Conservation (phyloP, 257 asterid species). For the Ajuga chamaepitys region DNA sequence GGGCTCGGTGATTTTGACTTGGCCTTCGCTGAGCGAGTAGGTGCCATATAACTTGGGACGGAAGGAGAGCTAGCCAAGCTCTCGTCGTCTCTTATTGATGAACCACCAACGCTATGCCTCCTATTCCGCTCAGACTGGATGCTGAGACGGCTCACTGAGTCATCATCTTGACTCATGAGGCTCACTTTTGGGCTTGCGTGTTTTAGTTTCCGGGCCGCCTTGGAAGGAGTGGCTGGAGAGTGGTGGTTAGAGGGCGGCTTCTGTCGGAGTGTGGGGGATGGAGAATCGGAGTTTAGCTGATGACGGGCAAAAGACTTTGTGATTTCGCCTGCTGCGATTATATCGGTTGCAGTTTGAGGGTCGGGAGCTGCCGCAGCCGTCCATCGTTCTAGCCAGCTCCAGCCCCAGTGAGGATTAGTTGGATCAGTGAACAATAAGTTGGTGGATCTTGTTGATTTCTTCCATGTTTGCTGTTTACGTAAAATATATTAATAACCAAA, state of each 20-base stretch:
- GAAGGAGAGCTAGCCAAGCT: slow-evolving; percentile 75
- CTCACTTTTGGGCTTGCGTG: slow-evolving; percentile 52
- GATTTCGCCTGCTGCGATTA: slow-evolving; percentile 52
- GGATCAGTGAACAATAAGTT: slow-evolving; percentile 80
- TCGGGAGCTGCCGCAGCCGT: slow-evolving; percentile 60
- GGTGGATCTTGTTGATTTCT: slow-evolving; percentile 52
- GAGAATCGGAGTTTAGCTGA: slow-evolving; percentile 58
- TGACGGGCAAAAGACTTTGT: slow-evolving; percentile 64
- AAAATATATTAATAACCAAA: background rate
- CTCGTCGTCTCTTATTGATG: slow-evolving; percentile 69
- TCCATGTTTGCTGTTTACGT: slow-evolving; percentile 71
- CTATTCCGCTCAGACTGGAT: slow-evolving; percentile 55
- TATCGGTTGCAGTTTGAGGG: slow-evolving; percentile 29
- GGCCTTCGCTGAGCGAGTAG: slow-evolving; percentile 79
- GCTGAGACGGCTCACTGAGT: slow-evolving; percentile 50
- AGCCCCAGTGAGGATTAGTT: slow-evolving; percentile 87
- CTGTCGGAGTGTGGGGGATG: slow-evolving; percentile 40
- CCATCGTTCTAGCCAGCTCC: slow-evolving; percentile 95
- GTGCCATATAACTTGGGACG: slow-evolving; percentile 77
- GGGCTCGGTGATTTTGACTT: slow-evolving; percentile 56
- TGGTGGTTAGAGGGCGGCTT: slow-evolving; percentile 24
- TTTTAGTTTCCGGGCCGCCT: slow-evolving; percentile 45
- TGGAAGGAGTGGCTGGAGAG: slow-evolving; percentile 44
- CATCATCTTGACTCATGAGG: slow-evolving; percentile 53
- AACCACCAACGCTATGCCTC: slow-evolving; percentile 79